Evolutionary conservation across 139 green algal genomes (phyloP).

Genomic region (Eudorina sp.): DNA sequence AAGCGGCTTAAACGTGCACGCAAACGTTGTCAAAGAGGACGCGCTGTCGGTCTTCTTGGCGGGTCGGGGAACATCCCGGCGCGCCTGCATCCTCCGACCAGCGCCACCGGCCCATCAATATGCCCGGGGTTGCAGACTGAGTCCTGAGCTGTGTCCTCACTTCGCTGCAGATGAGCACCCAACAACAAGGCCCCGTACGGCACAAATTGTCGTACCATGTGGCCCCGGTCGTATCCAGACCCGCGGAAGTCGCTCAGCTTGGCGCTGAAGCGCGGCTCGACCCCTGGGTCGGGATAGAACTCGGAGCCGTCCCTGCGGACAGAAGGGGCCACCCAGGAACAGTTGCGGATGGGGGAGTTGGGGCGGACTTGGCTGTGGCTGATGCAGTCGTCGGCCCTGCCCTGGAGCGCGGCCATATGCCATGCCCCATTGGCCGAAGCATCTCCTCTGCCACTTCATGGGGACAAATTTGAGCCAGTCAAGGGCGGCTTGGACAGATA

Average conservation of each 20-base stretch:
- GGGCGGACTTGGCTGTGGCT: not conserved
- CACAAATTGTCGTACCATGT: constrained; percentile 89
- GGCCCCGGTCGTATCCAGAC: constrained; percentile 92
- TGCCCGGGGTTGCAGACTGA: too few species aligned
- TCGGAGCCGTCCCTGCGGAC: constrained; percentile 30
- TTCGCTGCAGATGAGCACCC: too few species aligned
- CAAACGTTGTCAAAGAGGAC: not conserved
- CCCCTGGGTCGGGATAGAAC: constrained; percentile 79
- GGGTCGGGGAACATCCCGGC: not conserved
- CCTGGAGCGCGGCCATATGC: not conserved
- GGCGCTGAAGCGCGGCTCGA: constrained; percentile 81
- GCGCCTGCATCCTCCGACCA: not conserved
- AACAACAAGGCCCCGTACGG: not conserved
- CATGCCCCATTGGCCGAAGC: not conserved
- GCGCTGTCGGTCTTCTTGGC: not conserved
- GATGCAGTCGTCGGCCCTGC: not conserved
- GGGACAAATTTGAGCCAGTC: not conserved
- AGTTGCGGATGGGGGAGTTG: not conserved
- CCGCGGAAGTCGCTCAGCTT: constrained; percentile 81
- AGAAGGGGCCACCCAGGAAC: not conserved
- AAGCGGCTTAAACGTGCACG: not conserved
- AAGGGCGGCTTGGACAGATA: not conserved
- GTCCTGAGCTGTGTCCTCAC: too few species aligned
- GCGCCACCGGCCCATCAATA: too few species aligned
- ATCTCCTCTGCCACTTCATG: not conserved